These are phyloP conservation scores for Adansonia madagascariensis DNA, from an alignment of 441 rosid species.

Conservation along the genomic window DNA sequence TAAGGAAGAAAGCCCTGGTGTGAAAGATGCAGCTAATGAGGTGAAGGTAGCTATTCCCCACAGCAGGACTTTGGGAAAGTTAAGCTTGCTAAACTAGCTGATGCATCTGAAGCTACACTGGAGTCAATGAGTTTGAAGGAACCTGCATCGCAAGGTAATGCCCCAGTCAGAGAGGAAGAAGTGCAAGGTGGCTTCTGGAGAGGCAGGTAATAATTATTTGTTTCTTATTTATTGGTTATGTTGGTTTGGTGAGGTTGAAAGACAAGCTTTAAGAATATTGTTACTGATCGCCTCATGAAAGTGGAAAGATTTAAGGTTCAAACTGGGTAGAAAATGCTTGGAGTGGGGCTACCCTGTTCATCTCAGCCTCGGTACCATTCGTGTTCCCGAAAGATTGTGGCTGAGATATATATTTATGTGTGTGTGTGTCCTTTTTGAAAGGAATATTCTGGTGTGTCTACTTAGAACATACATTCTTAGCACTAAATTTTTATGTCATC, in stretches of 20 bases:
- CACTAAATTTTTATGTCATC: too few species aligned
- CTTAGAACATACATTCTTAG: not conserved
- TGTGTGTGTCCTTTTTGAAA: not conserved
- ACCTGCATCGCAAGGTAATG: constrained; percentile 78
- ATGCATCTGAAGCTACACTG: constrained; percentile 79
- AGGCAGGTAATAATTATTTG: constrained; percentile 62
- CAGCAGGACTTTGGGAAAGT: constrained; percentile 53
- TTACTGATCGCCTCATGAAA: not conserved
- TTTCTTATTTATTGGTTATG: not conserved
- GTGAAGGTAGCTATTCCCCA: constrained; percentile 51
- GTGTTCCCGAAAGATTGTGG: not conserved
- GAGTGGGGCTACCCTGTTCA: not conserved
- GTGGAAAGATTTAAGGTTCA: constrained; percentile 1
- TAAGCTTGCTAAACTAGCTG: constrained; percentile 48
- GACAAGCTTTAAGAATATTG: not conserved
- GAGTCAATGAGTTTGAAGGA: constrained; percentile 78
- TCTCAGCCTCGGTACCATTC: not conserved
- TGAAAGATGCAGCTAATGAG: constrained; percentile 41
- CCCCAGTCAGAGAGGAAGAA: constrained; percentile 75
- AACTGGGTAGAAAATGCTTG: constrained; percentile 1
- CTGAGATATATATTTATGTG: not conserved
- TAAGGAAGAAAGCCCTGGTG: constrained; percentile 43
- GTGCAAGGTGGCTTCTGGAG: constrained; percentile 76
- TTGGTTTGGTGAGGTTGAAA: not conserved
- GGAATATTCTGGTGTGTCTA: not conserved